A percentile compares a stretch with the other conserved stretches of the same genome.
These are phyloP conservation scores for Centaurea solstitialis DNA, from an alignment of 129 eudicot species.

Conservation along the genomic window DNA sequence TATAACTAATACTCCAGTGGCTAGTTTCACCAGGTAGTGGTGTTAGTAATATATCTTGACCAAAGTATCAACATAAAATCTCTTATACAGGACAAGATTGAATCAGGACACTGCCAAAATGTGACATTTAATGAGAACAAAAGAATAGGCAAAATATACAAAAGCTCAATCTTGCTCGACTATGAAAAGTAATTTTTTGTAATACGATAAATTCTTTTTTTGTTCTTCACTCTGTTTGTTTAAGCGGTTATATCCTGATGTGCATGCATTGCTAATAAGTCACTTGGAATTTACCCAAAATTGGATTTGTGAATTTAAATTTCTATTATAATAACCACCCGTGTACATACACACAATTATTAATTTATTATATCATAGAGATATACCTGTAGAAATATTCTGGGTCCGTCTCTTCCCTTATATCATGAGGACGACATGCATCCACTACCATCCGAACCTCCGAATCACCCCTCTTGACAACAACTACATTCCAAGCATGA, in stretches of 20 bases:
- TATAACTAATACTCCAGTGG: background rate
- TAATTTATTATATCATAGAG: background rate
- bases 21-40: background rate
- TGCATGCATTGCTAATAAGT: background rate
- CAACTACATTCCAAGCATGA: conserved; percentile 95
- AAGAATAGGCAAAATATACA: background rate
- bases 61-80: background rate
- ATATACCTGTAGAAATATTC: conserved; percentile 81
- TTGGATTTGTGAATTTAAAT: background rate
- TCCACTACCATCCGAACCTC: conserved; percentile 91
- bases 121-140: background rate
- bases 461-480: conserved; percentile 62
- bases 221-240: background rate
- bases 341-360: background rate
- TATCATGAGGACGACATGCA: conserved; percentile 93
- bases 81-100: background rate
- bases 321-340: background rate
- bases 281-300: background rate
- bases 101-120: background rate
- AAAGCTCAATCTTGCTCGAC: background rate
- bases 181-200: background rate
- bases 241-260: background rate
- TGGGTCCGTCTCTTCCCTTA: conserved; percentile 83
- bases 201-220: background rate
- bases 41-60: background rate